phyloP scores from a whole-genome alignment of 2,329 filamentous ascomycete genomes.

The Beauveria sp. region DNA sequence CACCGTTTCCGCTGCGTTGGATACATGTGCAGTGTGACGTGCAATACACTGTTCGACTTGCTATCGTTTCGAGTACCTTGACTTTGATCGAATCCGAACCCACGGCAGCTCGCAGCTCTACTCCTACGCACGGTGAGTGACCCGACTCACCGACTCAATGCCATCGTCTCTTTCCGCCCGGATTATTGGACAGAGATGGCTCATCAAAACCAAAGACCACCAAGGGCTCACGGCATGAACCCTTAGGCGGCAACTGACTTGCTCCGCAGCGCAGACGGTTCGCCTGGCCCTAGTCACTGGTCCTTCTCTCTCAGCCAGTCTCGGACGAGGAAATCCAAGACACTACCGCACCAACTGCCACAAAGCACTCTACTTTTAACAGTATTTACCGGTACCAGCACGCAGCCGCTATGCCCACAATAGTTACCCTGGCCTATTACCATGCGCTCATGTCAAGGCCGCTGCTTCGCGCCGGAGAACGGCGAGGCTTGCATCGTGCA shows the following conservation, averaged over 20 bases:
- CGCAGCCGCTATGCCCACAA: not conserved
- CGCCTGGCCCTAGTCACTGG: not conserved
- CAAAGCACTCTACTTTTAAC: too few species aligned
- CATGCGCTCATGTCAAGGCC: not conserved
- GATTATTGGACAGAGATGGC: not conserved
- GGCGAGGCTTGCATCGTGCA: conserved; percentile 11
- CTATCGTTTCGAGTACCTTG: not conserved
- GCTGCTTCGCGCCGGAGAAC: conserved; percentile 7
- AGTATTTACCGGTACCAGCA: too few species aligned
- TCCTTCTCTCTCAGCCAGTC: not conserved
- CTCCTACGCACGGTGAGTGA: not conserved
- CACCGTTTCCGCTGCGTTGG: not conserved
- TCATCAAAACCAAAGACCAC: not conserved
- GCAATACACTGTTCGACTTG: not conserved
- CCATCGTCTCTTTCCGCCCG: not conserved
- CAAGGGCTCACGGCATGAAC: not conserved
- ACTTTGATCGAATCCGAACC: not conserved
- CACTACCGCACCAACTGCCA: too few species aligned
- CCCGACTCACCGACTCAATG: not conserved
- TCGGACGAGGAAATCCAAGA: not conserved
- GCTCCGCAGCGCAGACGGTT: not conserved
- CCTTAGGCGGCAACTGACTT: not conserved
- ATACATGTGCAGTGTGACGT: not conserved
- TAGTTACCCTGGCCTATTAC: not conserved
- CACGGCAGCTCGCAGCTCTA: not conserved